phyloP scores from a whole-genome alignment of 345 rosid species.

The Salix arbutifolia region DNA sequence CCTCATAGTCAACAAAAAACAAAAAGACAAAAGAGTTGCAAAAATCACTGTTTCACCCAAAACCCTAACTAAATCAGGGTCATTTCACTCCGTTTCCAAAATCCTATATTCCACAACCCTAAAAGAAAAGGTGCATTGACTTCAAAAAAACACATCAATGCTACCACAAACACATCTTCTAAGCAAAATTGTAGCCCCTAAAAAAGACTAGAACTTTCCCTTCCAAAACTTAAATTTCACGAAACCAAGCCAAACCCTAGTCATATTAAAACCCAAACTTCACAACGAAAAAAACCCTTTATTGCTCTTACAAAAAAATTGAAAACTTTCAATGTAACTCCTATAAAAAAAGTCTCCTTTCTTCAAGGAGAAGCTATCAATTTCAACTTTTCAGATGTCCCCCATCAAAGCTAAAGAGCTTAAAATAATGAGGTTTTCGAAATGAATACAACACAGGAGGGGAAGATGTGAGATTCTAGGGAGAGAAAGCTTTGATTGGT shows the following conservation, averaged over 20 bases:
- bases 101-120: slow-evolving; percentile 9
- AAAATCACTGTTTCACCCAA: slow-evolving; percentile 3
- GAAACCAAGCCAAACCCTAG: neutral
- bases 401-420: slow-evolving; percentile 3
- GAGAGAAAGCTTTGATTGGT: slow-evolving; percentile 1
- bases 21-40: neutral
- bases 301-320: neutral
- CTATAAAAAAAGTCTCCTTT: slow-evolving; percentile 1
- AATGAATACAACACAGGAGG: slow-evolving; percentile 5
- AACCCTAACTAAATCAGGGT: slow-evolving; percentile 2
- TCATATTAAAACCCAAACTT: neutral
- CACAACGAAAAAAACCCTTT: neutral
- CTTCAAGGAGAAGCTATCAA: neutral
- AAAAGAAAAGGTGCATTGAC: neutral
- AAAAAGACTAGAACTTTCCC: neutral
- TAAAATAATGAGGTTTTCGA: slow-evolving; percentile 4
- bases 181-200: neutral
- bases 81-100: slow-evolving; percentile 13
- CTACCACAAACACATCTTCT: slow-evolving; percentile 5
- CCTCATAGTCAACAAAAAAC: slow-evolving; percentile 12
- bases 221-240: neutral
- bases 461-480: slow-evolving; percentile 8
- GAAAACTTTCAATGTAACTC: slow-evolving; percentile 8
- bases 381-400: slow-evolving; percentile 10
- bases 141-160: slow-evolving; percentile 9